phyloP scores from a whole-genome alignment of 495 filamentous ascomycete genomes.

The Aspergillus avenaceus region DNA sequence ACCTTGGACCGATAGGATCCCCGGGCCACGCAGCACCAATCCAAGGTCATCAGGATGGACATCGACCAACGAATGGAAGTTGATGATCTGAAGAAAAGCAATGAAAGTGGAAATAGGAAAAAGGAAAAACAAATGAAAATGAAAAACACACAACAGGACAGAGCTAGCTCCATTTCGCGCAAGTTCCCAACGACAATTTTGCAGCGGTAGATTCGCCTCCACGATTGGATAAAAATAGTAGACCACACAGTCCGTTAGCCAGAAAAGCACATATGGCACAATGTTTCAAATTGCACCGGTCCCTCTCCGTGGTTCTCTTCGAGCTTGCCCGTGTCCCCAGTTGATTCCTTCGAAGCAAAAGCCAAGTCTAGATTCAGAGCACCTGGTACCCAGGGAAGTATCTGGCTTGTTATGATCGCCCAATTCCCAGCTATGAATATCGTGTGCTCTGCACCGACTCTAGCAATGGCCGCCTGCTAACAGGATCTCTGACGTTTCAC shows the following conservation, averaged over 20 bases:
- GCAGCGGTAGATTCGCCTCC: constrained; percentile 1
- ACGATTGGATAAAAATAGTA: neutral
- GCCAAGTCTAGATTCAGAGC: neutral
- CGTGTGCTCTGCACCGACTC: neutral
- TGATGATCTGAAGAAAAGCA: neutral
- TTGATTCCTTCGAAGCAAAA: neutral
- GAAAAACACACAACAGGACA: neutral
- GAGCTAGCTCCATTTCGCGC: neutral
- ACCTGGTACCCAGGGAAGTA: neutral
- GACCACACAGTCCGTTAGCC: neutral
- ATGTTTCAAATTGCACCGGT: neutral
- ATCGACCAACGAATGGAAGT: neutral
- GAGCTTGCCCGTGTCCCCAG: neutral
- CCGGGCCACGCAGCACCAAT: neutral
- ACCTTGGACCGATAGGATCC: neutral
- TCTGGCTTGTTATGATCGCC: neutral
- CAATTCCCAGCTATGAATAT: neutral
- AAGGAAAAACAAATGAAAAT: neutral
- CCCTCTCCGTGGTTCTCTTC: neutral
- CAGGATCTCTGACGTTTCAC: neutral
- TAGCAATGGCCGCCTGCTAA: neutral
- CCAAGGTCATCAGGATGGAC: neutral
- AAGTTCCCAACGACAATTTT: neutral
- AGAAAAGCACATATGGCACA: neutral
- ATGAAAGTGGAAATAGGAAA: no score